These are phyloP conservation scores for Pseudisothecium myosuroides DNA, from an alignment of 225 moss, liverwort and hornwort genomes.

Conservation along the genomic window DNA sequence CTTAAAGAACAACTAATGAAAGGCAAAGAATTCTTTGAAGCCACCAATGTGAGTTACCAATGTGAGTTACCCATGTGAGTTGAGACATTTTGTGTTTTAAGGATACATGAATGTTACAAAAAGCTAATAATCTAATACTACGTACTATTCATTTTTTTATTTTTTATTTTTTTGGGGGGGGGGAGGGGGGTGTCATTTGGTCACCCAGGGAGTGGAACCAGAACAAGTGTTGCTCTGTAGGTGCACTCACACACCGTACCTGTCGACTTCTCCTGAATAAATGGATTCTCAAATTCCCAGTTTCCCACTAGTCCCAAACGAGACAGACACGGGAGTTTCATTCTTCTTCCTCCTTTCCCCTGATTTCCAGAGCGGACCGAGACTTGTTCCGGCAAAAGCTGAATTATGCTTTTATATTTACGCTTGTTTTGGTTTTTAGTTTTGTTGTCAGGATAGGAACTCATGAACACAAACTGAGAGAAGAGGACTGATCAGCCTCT, in stretches of 20 bases:
- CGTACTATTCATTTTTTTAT: too few species aligned
- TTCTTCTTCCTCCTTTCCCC: too few species aligned
- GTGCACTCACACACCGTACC: neutral
- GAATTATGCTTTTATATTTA: neutral
- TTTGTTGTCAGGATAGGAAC: neutral
- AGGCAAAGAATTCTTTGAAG: neutral
- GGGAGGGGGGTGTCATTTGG: too few species aligned
- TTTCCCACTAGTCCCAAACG: neutral
- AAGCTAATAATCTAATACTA: neutral
- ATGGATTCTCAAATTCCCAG: neutral
- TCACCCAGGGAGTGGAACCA: neutral
- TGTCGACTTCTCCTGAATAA: neutral
- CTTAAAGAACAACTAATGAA: neutral
- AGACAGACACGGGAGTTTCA: neutral
- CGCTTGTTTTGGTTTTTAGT: neutral
- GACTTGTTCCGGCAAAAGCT: neutral
- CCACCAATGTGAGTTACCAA: too few species aligned
- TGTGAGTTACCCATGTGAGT: too few species aligned
- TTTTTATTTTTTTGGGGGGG: too few species aligned
- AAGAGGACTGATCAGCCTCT: neutral
- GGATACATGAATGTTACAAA: neutral
- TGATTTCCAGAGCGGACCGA: neutral
- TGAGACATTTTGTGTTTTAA: neutral
- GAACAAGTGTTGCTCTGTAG: neutral
- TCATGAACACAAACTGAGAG: neutral